phyloP scores from a whole-genome alignment of 345 rosid species.

The Geranium rotundifolium region DNA sequence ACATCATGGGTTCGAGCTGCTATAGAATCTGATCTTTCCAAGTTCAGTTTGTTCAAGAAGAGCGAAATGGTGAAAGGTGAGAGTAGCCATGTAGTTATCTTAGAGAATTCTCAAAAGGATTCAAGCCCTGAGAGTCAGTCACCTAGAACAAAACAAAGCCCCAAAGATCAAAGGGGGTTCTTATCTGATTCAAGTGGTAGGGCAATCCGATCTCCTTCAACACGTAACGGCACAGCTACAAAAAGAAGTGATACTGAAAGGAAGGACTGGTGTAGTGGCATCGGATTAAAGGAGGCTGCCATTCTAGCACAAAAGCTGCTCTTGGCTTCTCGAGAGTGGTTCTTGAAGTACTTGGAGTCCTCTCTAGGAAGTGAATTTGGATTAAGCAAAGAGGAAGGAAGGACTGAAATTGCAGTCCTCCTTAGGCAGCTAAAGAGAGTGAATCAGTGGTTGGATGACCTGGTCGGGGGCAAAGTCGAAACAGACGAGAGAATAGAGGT shows the following conservation, averaged over 20 bases:
- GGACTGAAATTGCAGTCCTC: constrained; percentile 17
- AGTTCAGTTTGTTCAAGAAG: constrained; percentile 26
- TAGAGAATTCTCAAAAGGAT: constrained; percentile 17
- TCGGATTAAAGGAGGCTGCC: constrained; percentile 21
- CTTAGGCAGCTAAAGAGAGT: constrained; percentile 28
- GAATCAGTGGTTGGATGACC: constrained; percentile 32
- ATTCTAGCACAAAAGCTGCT: constrained; percentile 30
- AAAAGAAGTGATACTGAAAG: constrained; percentile 12
- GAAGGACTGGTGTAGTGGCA: constrained; percentile 8
- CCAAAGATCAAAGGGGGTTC: constrained; percentile 4
- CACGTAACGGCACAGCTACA: constrained; percentile 6
- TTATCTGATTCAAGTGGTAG: constrained; percentile 10
- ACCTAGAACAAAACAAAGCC: constrained; percentile 11
- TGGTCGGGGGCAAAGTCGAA: constrained; percentile 14
- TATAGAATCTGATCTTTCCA: constrained; percentile 23
- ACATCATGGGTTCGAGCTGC: constrained; percentile 36
- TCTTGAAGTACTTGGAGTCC: constrained; percentile 35
- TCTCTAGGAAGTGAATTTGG: constrained; percentile 21
- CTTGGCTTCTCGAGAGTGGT: constrained; percentile 32
- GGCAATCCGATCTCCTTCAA: constrained; percentile 7
- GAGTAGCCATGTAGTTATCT: constrained; percentile 14
- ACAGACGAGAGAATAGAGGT: constrained; percentile 20
- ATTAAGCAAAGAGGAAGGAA: constrained; percentile 18
- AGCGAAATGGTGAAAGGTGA: constrained; percentile 7
- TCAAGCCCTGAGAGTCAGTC: constrained; percentile 13